A percentile compares a stretch with the other conserved stretches of the same genome.
Evolutionary conservation across 345 rosid genomes (phyloP).

Genomic region (Hibiscus trionum): DNA sequence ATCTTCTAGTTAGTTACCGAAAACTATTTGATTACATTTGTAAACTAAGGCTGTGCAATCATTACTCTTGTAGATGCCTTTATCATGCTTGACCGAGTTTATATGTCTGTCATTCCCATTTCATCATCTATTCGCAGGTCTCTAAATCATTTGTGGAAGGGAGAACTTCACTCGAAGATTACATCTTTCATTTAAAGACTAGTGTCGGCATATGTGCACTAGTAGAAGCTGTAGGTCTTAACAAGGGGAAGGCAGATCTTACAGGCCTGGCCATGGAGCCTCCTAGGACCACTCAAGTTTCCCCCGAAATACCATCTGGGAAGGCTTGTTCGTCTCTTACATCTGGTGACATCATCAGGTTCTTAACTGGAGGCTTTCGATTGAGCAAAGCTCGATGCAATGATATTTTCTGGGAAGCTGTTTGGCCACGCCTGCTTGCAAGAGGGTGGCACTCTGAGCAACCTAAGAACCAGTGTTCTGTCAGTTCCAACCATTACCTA

Average conservation of each 20-base stretch:
- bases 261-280: constrained; percentile 39
- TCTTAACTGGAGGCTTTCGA: constrained; percentile 49
- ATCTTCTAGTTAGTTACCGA: not conserved
- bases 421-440: constrained; percentile 74
- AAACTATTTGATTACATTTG: not conserved
- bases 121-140: constrained; percentile 33
- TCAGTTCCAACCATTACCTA: constrained; percentile 34
- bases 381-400: constrained; percentile 65
- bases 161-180: constrained; percentile 37
- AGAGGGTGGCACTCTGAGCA: constrained; percentile 82
- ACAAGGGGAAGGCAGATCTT: constrained; percentile 63
- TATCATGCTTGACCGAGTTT: not conserved
- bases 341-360: constrained; percentile 40
- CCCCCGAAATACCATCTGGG: constrained; percentile 27
- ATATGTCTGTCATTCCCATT: not conserved
- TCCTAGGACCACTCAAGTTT: constrained; percentile 30
- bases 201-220: constrained; percentile 41
- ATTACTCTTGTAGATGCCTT: not conserved
- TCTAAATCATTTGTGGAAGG: constrained; percentile 56
- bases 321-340: constrained; percentile 52
- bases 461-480: constrained; percentile 35
- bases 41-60: not conserved
- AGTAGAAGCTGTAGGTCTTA: constrained; percentile 59
- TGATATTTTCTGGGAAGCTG: constrained; percentile 80
- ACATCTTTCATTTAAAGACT: constrained; percentile 32